Base-by-base conservation (phyloP, 228 moss, liverwort and hornwort species). In the Sphagnum magellanicum region DNA sequence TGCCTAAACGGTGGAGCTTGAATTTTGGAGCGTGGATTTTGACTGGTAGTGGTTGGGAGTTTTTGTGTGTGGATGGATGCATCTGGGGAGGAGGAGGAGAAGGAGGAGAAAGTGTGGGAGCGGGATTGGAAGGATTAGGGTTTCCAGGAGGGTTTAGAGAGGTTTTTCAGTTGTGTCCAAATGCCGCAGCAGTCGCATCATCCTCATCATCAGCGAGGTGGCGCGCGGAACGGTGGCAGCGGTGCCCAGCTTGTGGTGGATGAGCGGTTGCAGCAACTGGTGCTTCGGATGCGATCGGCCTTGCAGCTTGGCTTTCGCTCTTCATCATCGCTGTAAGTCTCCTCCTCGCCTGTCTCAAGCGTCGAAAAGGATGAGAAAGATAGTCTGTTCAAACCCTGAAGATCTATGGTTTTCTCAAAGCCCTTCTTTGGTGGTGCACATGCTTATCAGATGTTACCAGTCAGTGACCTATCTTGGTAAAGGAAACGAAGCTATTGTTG, bases 251-350 rank as follows among this genome's bases (percentile, higher is more conserved):
- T 75, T n/a, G 55, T 73, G n/a, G 82, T 77, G 58, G 75, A 73
- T 12, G 79, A 79, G 73, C 79, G 79, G 48, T 61, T 86, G 50
- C 83, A 79, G 61, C 88, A 88, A 63, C 79, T 93, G 50, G 46
- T 83, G 48, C 68, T 74, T 50, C 84, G 90, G 0, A 83, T 93
- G 81, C 84, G 87, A 62, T 75, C 78, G 51, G 83, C 89, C 53
- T 74, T 90, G 70, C 90, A 87, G 73, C 88, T 93, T 16, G 90
- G 92, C 61, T 79, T 79, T 79, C 79, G 86, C 50, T 72, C 81
- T 46, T 71, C 81, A 5, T 60, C 71, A 6, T 50, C 63, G 83
- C 78, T 15, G 32, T 32, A 32, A 32, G 14, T 67, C 74, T 71
- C 46, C 46, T 60, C 5, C 8, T 47, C 10, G 50, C 59, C 11